A percentile compares a stretch with the other conserved stretches of the same genome.
Evolutionary conservation across 108 stramenopile genomes (phyloP).

Genomic region (Chaetoceros tenuissimus): DNA sequence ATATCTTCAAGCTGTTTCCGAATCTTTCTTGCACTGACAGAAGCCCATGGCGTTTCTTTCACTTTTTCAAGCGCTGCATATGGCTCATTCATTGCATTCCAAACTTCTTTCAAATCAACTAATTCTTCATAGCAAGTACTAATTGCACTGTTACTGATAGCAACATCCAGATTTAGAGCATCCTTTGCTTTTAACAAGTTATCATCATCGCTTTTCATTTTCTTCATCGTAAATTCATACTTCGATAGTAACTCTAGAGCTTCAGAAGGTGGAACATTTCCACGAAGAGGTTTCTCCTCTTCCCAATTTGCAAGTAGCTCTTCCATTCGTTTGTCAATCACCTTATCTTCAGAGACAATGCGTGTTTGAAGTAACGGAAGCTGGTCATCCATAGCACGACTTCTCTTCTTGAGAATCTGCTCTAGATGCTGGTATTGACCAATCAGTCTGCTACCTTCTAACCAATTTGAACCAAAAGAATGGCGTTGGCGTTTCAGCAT

Average conservation of each 20-base stretch:
- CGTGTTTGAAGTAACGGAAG: slow-evolving; percentile 88
- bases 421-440: slow-evolving; percentile 82
- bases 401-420: slow-evolving; percentile 78
- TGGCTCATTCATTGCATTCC: slow-evolving; percentile 70
- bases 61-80: slow-evolving; percentile 53
- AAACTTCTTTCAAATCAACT: slow-evolving; percentile 85
- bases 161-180: slow-evolving; percentile 74
- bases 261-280: slow-evolving; percentile 60
- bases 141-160: slow-evolving; percentile 41
- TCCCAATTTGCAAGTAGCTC: slow-evolving; percentile 77
- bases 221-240: slow-evolving; percentile 73
- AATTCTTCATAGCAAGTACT: slow-evolving; percentile 65
- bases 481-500: slow-evolving; percentile 84
- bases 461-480: slow-evolving; percentile 85
- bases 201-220: slow-evolving; percentile 67
- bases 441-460: slow-evolving; percentile 70
- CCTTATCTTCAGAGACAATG: slow-evolving; percentile 83
- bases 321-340: slow-evolving; percentile 54
- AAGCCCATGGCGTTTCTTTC: slow-evolving; percentile 82
- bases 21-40: slow-evolving; percentile 76
- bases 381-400: slow-evolving; percentile 84
- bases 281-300: slow-evolving; percentile 81
- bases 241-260: slow-evolving; percentile 80
- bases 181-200: slow-evolving; percentile 78
- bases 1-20: slow-evolving; percentile 81